Conservation (phyloP, 441 rosid genomes). For the Biscutella laevigata region DNA sequence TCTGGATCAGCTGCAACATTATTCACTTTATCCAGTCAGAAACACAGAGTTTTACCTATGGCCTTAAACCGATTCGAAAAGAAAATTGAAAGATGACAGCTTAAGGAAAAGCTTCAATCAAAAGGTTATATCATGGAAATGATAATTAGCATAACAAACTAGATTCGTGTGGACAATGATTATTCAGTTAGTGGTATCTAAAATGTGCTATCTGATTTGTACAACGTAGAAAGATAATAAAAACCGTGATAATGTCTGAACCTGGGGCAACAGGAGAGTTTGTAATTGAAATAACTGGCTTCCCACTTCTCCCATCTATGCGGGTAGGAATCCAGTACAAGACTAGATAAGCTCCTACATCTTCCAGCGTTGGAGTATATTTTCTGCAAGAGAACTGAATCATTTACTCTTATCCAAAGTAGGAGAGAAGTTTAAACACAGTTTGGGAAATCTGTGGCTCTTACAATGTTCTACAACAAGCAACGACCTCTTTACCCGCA, state of each 20-base stretch:
- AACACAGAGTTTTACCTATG: background rate
- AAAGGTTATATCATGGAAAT: constrained; percentile 8
- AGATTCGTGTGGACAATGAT: background rate
- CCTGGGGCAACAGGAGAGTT: constrained; percentile 79
- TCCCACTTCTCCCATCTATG: constrained; percentile 76
- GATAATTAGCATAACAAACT: constrained; percentile 4
- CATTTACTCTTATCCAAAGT: constrained; percentile 5
- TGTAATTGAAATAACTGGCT: constrained; percentile 67
- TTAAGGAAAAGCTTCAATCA: constrained; percentile 6
- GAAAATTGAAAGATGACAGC: background rate
- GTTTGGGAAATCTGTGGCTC: constrained; percentile 23
- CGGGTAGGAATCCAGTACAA: constrained; percentile 84
- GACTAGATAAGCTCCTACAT: constrained; percentile 76
- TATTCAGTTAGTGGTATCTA: background rate
- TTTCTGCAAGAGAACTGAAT: constrained; percentile 37
- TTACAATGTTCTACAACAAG: constrained; percentile 66
- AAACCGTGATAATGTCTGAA: constrained; percentile 20
- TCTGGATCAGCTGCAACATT: constrained; percentile 61
- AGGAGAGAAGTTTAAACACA: constrained; percentile 12
- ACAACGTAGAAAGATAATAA: background rate
- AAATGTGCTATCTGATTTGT: background rate
- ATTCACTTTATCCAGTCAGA: constrained; percentile 9
- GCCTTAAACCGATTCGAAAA: background rate
- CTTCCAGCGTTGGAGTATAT: constrained; percentile 78
- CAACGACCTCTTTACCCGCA: constrained; percentile 40